Evolutionary conservation across 2,329 filamentous ascomycete genomes (phyloP), one percentile per base, ranked within the genome.

Genomic region (Cladosporium sp.): DNA sequence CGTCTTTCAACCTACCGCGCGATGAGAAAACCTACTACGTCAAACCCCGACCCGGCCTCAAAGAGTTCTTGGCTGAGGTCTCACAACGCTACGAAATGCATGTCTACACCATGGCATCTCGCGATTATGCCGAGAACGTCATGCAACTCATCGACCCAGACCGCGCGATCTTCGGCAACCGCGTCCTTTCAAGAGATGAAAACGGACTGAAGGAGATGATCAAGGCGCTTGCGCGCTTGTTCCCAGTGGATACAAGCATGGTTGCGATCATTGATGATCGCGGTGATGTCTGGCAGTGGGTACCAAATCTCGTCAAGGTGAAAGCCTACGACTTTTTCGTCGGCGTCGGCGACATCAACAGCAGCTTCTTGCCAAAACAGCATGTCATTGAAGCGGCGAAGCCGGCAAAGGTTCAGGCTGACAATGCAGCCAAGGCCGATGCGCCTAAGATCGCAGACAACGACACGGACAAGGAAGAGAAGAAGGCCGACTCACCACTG

Each of bases 31-130:
- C 91, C 86, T 99, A 99, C 79, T 99, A 98, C 79, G 96, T 99
- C 82, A 99, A 99, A 81, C 88, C 97, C 80, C 91, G 95, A 40
- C 95, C 95, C 0, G 93, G 93, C 2, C 81, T 98, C 60, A 83
- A 88, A 68, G 86, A 90, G 50, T 99, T 99, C 74, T 83, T 99
- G 58, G 83, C 91, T 66, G 86, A 87, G 62, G 85, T 97, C 57
- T 87, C 92, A 0, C 85, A 89, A 73, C 82, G 95, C 73, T 99
- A 95, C 80, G 95, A 99, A 80, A 83, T 98, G 74, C 95, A 99
- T 77, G 94, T 99, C 69, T 99, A 99, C 81, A 99, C 95, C 52
- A 99, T 99, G 95, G 95, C 94, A 65, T 99, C 95, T 26, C 88
- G 95, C 69, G 92, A 94, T n/a, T 99, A 99, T 76, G 95, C 95